Percentiles rank a stretch among this genome's conserved stretches.
These are phyloP conservation scores for Ustilago bromivora DNA, from an alignment of 1,284 basidiomycete genomes.

Conservation along the genomic window DNA sequence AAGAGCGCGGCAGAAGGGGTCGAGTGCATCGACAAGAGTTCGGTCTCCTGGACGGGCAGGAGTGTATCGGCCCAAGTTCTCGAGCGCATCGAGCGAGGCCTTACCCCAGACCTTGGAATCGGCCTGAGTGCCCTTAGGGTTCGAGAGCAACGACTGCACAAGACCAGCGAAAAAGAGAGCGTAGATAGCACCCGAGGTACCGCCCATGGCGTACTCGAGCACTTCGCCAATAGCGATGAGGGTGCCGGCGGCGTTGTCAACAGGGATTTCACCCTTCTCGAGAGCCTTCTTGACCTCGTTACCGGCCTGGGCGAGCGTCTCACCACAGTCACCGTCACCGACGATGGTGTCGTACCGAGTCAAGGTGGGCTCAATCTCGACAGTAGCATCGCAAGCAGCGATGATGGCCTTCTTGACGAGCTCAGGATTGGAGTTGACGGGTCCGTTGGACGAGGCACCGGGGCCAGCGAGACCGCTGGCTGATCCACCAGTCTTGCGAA, in stretches of 20 bases:
- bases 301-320: conserved; percentile 64
- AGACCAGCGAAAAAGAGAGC: conserved; percentile 74
- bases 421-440: conserved; percentile 58
- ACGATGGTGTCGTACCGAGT: conserved; percentile 72
- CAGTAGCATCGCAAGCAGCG: conserved; percentile 69
- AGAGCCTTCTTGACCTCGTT: conserved; percentile 63
- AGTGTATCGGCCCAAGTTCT: conserved; percentile 71
- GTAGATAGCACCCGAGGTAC: conserved; percentile 72
- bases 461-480: conserved; percentile 60
- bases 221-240: conserved; percentile 63
- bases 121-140: conserved; percentile 50
- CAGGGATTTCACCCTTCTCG: conserved; percentile 55
- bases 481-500: conserved; percentile 60
- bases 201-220: conserved; percentile 70
- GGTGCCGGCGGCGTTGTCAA: conserved; percentile 63
- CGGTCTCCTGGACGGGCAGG: conserved; percentile 74
- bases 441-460: conserved; percentile 55
- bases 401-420: conserved; percentile 66
- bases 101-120: conserved; percentile 61
- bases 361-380: conserved; percentile 71
- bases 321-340: conserved; percentile 69
- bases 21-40: conserved; percentile 74
- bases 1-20: conserved; percentile 72
- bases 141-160: conserved; percentile 62
- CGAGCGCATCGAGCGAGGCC: conserved; percentile 59